Evolutionary conservation across 768 basidiomycete species (phyloP), one percentile per base, ranked within the genome.

Genomic region (Calocybe gangraenosa): DNA sequence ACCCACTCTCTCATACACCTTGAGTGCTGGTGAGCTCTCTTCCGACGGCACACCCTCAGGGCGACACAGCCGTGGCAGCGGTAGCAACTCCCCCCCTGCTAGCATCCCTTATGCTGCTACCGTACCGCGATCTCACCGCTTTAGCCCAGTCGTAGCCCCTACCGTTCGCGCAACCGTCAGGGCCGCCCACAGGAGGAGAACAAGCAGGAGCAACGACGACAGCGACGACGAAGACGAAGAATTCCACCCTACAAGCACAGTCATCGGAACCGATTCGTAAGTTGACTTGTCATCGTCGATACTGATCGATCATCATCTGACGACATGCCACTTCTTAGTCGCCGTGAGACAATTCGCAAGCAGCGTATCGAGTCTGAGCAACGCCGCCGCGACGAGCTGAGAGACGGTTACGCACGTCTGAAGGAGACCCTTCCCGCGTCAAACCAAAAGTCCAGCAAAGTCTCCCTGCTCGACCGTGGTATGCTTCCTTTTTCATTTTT

Each of bases 351-450:
- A 45, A 88, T 92, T 58, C 87, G 90, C 62, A 82, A 82, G 62
- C 89, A 92, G 71, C 87, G 90, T 67, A 92, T 92, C 71, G 90
- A 92, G 74, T 91, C 89, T 19, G 90, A 92, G 73, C 88, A 94
- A 74, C 75, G 91, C 54, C 79, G 92, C 55, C 81, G 92, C 31
- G 91, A 94, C 58, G 92, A 95, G 68, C 87, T 95, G 61, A 76
- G 92, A 45, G 92, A 95, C 46, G 92, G 90, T 49, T 95, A 94
- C 68, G 80, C 84, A 56, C 79, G 86, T 47, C 82, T 95, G 70
- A 92, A 91, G 79, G 87, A 91, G 58, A 85, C 84, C 45, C 82
- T 95, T 56, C 92, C 92, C 21, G 75, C 84, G 48, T 87, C 85
- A 37, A 92, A 91, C 72, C 90, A 93, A 76, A 90, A 92, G 75